A percentile compares a stretch with the other conserved stretches of the same genome.
Evolutionary conservation across 768 basidiomycete species (phyloP).

Genomic region (Tremella yokohamensis): DNA sequence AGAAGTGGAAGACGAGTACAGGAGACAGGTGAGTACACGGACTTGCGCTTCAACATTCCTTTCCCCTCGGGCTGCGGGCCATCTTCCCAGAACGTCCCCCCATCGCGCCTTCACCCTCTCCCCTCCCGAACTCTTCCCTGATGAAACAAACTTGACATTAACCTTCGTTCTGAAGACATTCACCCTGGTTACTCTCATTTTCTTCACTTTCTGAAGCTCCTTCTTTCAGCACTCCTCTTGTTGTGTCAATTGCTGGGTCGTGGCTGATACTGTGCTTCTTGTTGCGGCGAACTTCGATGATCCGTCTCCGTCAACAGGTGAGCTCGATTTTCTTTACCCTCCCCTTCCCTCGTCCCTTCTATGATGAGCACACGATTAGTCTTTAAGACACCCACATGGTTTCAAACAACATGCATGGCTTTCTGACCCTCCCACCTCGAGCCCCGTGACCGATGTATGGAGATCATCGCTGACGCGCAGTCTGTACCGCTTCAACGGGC

Average conservation of each 20-base stretch:
- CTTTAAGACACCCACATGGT: slow-evolving; percentile 52
- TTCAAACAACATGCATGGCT: slow-evolving; percentile 53
- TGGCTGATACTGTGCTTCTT: slow-evolving; percentile 22
- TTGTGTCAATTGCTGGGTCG: neutral
- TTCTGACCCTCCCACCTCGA: slow-evolving; percentile 44
- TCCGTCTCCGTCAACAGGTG: slow-evolving; percentile 35
- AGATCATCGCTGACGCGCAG: slow-evolving; percentile 51
- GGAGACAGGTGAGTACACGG: slow-evolving; percentile 40
- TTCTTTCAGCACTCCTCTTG: neutral
- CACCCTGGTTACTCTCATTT: slow-evolving; percentile 48
- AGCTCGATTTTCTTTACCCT: slow-evolving; percentile 54
- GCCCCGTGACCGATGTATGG: slow-evolving; percentile 2
- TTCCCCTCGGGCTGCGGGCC: no score
- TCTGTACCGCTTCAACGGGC: slow-evolving; percentile 69
- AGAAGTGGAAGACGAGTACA: slow-evolving; percentile 42
- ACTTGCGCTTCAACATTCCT: no score
- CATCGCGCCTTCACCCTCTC: neutral
- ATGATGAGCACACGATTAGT: slow-evolving; percentile 85
- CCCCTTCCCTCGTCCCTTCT: slow-evolving; percentile 16
- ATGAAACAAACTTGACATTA: slow-evolving; percentile 52
- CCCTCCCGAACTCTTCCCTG: slow-evolving; percentile 16
- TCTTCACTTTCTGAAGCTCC: slow-evolving; percentile 51
- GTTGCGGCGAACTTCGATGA: neutral
- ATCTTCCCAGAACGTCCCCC: neutral
- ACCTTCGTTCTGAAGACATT: slow-evolving; percentile 52